Conservation (phyloP, 306 rosid species). For the Pachyrhizus erosus region DNA sequence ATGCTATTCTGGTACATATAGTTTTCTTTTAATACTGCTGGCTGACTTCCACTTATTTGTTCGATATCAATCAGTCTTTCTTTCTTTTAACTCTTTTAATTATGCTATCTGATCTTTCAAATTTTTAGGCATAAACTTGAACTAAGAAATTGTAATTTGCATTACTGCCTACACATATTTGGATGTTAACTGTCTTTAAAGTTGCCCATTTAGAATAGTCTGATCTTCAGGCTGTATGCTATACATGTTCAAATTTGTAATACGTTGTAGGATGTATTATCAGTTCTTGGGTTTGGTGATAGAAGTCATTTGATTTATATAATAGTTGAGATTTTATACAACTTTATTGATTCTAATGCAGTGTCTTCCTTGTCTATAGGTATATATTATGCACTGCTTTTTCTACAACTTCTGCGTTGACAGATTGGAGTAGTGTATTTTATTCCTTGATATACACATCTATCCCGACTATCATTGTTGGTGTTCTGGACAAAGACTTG, state of each 20-base stretch:
- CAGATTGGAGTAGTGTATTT: conserved; percentile 90
- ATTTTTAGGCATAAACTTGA: neutral
- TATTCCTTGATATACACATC: conserved; percentile 89
- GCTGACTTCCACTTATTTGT: conserved; percentile 7
- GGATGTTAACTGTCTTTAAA: neutral
- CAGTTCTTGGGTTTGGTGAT: conserved; percentile 2
- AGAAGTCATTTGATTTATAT: neutral
- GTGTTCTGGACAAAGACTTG: conserved; percentile 78
- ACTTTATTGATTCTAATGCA: conserved; percentile 13
- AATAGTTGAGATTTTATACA: neutral
- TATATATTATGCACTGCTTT: conserved; percentile 74
- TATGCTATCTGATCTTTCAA: neutral
- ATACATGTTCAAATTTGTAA: conserved; percentile 7
- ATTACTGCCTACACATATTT: neutral
- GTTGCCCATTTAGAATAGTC: neutral
- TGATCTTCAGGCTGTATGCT: conserved; percentile 1
- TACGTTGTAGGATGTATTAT: conserved; percentile 5
- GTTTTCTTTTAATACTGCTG: conserved; percentile 17
- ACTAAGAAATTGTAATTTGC: conserved; percentile 10
- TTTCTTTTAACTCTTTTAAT: neutral
- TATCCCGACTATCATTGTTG: conserved; percentile 78
- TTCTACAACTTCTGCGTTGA: conserved; percentile 84
- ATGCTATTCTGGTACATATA: conserved; percentile 79
- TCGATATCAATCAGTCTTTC: neutral
- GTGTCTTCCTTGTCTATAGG: conserved; percentile 54